Percentiles rank a stretch among this genome's conserved stretches.
These are phyloP conservation scores for Verticillium albo-atrum DNA, from an alignment of 2,329 filamentous ascomycete species.

Conservation along the genomic window DNA sequence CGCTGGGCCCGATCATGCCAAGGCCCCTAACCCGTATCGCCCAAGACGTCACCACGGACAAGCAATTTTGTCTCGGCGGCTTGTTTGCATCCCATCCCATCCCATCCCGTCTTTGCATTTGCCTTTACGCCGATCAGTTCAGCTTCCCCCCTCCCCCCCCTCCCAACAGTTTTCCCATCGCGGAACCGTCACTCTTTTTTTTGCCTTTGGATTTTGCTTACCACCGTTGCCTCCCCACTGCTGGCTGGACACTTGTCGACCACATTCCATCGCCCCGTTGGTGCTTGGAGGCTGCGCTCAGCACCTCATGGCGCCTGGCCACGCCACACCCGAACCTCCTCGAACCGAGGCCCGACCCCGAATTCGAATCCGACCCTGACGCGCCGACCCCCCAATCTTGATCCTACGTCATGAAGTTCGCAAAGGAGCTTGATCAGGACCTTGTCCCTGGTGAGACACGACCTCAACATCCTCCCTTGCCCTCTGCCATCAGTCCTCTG, in stretches of 20 bases:
- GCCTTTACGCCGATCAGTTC: not conserved
- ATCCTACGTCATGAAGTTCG: constrained; percentile 55
- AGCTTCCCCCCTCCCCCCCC: not conserved
- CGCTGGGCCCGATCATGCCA: not conserved
- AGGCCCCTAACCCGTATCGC: not conserved
- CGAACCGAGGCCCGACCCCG: no score
- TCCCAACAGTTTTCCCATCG: not conserved
- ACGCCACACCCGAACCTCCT: not conserved
- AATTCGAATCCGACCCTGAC: no score
- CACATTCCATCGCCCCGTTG: not conserved
- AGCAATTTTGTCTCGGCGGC: not conserved
- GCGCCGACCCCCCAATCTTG: not conserved
- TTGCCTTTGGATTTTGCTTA: not conserved
- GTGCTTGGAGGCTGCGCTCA: not conserved
- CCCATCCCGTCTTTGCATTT: not conserved
- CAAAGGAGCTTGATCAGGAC: constrained; percentile 78
- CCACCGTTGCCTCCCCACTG: not conserved
- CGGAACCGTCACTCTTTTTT: not conserved
- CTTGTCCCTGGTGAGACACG: constrained; percentile 68
- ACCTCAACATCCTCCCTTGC: not conserved
- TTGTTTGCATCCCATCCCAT: not conserved
- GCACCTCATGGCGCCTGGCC: not conserved
- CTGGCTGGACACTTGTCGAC: not conserved
- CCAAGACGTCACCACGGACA: not conserved
- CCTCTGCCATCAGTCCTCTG: not conserved